phyloP scores from a whole-genome alignment of 495 filamentous ascomycete genomes.

The Letharia columbiana region DNA sequence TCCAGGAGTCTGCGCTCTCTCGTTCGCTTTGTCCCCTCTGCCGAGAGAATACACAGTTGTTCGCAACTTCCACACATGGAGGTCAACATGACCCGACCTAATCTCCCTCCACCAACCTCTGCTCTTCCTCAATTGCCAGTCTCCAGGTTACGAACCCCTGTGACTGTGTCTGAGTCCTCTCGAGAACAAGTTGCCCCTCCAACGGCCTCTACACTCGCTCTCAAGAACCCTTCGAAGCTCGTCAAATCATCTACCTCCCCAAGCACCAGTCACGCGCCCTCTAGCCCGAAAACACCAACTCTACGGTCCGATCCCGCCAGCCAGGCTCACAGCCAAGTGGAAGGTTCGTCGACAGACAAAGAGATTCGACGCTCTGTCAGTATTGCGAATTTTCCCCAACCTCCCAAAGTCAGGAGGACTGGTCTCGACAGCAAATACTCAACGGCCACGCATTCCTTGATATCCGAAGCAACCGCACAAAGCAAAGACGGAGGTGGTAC shows the following conservation, averaged over 20 bases:
- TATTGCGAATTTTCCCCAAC: conserved; percentile 88
- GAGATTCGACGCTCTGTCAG: conserved; percentile 77
- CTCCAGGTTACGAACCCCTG: conserved; percentile 58
- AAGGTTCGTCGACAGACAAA: conserved; percentile 49
- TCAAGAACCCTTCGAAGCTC: conserved; percentile 57
- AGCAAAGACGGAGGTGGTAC: conserved; percentile 52
- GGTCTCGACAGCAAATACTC: conserved; percentile 27
- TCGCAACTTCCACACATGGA: conserved; percentile 13
- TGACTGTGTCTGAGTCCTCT: conserved; percentile 38
- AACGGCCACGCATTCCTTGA: conserved; percentile 11
- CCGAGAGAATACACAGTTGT: neutral
- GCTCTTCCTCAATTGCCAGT: conserved; percentile 62
- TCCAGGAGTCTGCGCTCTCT: neutral
- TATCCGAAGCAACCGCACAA: conserved; percentile 39
- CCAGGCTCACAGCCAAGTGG: conserved; percentile 31
- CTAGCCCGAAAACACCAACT: conserved; percentile 34
- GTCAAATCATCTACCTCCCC: conserved; percentile 43
- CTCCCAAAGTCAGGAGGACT: conserved; percentile 50
- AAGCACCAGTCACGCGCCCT: conserved; percentile 41
- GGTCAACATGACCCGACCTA: conserved; percentile 28
- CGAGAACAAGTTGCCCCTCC: conserved; percentile 36
- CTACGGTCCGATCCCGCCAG: conserved; percentile 36
- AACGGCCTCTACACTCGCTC: conserved; percentile 44
- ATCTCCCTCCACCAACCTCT: conserved; percentile 54
- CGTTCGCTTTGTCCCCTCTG: neutral